Percentiles rank a stretch among this genome's conserved stretches.
phyloP scores from a whole-genome alignment of 2,329 filamentous ascomycete species.

The Gnomoniopsis sp. region DNA sequence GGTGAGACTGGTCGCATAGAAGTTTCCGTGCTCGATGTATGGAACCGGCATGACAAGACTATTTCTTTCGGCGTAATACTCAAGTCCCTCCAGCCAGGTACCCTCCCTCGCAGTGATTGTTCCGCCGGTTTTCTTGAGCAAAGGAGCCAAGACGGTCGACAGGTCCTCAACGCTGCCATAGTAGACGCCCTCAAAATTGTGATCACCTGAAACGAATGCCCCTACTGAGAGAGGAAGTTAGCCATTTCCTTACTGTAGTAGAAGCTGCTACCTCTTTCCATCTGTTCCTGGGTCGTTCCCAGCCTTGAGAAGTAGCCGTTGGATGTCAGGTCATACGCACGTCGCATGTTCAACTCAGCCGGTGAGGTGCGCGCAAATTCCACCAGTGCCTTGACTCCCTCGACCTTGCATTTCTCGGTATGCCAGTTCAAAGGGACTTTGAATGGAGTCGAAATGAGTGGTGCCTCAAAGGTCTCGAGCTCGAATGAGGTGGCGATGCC shows the following conservation, averaged over 20 bases:
- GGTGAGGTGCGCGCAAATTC: slow-evolving; percentile 32
- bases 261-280: neutral
- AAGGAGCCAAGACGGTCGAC: neutral
- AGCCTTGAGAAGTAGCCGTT: neutral
- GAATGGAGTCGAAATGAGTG: slow-evolving; percentile 30
- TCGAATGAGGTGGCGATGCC: slow-evolving; percentile 37
- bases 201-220: slow-evolving; percentile 35
- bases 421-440: slow-evolving; percentile 27
- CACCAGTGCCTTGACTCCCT: slow-evolving; percentile 28
- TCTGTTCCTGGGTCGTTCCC: neutral
- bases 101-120: slow-evolving; percentile 16
- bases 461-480: slow-evolving; percentile 36
- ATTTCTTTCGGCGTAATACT: slow-evolving; percentile 27
- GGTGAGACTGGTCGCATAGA: slow-evolving; percentile 39
- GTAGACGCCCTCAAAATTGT: slow-evolving; percentile 27
- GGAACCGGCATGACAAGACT: slow-evolving; percentile 17
- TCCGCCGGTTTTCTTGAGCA: slow-evolving; percentile 8
- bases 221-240: slow-evolving; percentile 24
- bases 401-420: slow-evolving; percentile 23
- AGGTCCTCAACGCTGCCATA: slow-evolving; percentile 23
- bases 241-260: neutral
- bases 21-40: slow-evolving; percentile 35
- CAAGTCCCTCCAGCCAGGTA: slow-evolving; percentile 29
- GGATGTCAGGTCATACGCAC: slow-evolving; percentile 27
- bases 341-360: slow-evolving; percentile 38